Evolutionary conservation across 768 basidiomycete species (phyloP).

Genomic region (Boletus rubroflammeus): DNA sequence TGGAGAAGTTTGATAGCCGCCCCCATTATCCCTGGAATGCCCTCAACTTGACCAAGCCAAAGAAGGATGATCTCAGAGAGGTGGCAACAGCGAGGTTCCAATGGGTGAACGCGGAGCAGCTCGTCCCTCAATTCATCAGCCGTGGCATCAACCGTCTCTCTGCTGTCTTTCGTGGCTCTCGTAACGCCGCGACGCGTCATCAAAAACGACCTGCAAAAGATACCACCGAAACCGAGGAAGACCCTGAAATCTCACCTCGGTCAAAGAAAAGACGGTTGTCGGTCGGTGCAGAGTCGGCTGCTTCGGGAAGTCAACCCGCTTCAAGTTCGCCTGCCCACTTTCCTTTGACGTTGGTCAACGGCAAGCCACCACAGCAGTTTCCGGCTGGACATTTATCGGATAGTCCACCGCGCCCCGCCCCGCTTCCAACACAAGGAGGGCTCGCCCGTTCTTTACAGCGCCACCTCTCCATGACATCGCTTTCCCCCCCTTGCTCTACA

Average conservation of each 20-base stretch:
- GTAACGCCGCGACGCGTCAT: background rate
- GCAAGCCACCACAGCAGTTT: slow-evolving; percentile 31
- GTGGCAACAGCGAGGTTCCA: slow-evolving; percentile 28
- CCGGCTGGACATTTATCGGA: slow-evolving; percentile 22
- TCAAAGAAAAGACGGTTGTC: slow-evolving; percentile 28
- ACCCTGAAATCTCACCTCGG: slow-evolving; percentile 15
- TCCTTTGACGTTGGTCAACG: slow-evolving; percentile 25
- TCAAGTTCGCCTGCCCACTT: slow-evolving; percentile 2
- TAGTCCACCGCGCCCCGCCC: background rate
- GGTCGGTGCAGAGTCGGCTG: background rate
- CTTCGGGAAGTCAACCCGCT: slow-evolving; percentile 1
- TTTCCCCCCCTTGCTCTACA: slow-evolving; percentile 10
- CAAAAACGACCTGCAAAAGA: slow-evolving; percentile 24
- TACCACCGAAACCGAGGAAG: slow-evolving; percentile 7
- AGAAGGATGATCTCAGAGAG: slow-evolving; percentile 23
- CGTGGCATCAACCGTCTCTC: slow-evolving; percentile 21
- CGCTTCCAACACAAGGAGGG: slow-evolving; percentile 7
- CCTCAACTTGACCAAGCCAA: slow-evolving; percentile 22
- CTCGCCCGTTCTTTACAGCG: slow-evolving; percentile 25
- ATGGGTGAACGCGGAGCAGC: slow-evolving; percentile 31
- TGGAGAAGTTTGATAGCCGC: slow-evolving; percentile 24
- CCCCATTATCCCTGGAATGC: slow-evolving; percentile 29
- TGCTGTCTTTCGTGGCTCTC: slow-evolving; percentile 11
- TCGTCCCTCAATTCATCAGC: slow-evolving; percentile 23
- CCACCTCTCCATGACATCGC: slow-evolving; percentile 25